Evolutionary conservation across 2,329 filamentous ascomycete species (phyloP).

Genomic region (Colletotrichum sojae): DNA sequence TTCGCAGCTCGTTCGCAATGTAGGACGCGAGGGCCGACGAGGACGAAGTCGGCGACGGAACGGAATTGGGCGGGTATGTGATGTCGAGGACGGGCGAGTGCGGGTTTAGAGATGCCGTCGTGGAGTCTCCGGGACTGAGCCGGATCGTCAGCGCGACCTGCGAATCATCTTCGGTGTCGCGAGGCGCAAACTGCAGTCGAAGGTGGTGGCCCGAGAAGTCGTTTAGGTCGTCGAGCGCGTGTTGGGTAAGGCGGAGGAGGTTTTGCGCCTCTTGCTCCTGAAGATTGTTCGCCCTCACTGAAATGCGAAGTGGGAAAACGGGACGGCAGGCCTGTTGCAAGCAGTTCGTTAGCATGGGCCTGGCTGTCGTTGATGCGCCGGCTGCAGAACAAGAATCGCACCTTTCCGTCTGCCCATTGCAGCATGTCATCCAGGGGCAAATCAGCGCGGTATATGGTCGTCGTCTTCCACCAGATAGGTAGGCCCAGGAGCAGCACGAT

Average conservation of each 20-base stretch:
- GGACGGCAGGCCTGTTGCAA: constrained; percentile 81
- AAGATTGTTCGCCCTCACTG: constrained; percentile 78
- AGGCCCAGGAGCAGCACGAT: constrained; percentile 87
- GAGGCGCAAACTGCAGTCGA: constrained; percentile 75
- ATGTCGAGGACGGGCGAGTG: constrained; percentile 82
- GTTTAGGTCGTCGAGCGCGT: constrained; percentile 87
- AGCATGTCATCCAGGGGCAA: constrained; percentile 90
- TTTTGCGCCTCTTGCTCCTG: constrained; percentile 77
- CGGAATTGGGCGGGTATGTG: constrained; percentile 79
- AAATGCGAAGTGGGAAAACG: constrained; percentile 88
- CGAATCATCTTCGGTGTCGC: constrained; percentile 56
- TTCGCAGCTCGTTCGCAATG: constrained; percentile 82
- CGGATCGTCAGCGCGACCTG: constrained; percentile 78
- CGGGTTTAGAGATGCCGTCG: constrained; percentile 75
- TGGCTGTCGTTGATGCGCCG: background rate
- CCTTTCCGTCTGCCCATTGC: constrained; percentile 91
- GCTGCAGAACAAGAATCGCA: constrained; percentile 54
- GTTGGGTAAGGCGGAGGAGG: constrained; percentile 85
- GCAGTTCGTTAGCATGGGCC: constrained; percentile 2
- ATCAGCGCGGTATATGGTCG: constrained; percentile 88
- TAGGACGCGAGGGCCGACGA: constrained; percentile 83
- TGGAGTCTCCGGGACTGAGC: constrained; percentile 74
- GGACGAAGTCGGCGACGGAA: constrained; percentile 76
- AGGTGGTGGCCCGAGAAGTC: constrained; percentile 89
- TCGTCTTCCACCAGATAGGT: constrained; percentile 97